Evolutionary conservation across 352 stramenopile species (phyloP), one percentile per base, ranked within the genome.

Genomic region (Globisporangium alternatum): DNA sequence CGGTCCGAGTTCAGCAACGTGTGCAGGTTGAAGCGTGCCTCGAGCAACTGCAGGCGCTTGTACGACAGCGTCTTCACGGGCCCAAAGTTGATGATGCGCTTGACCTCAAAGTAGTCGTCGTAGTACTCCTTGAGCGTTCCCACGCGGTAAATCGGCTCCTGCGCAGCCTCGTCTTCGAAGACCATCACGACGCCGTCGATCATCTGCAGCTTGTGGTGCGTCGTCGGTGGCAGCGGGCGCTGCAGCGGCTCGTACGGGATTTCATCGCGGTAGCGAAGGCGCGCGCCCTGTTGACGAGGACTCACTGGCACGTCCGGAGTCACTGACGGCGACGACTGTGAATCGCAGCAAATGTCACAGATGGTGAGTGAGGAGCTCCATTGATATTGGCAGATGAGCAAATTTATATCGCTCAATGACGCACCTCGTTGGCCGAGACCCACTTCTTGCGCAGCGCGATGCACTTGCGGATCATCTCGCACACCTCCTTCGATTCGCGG

Each of bases 11-110:
- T 99, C 13, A 99, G 81, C 35, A 98, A 84, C 49, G 90, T 86
- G 74, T 99, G 97, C 64, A 99, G 88, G 60, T 98, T 98, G 73
- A 98, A 99, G 31, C 90, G 79, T 35, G 89, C 83, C 65, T 97
- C 89, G 13, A 98, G 70, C 41, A 98, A 64, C 69, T 97, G 76
- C 59, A 97, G 71, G 0, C 91, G 76, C 75, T 96, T 96, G 76
- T 85, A 97, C 21, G 81, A 80, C 17, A 93, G 66, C 3, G 86
- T 91, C 72, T 96, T 97, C 25, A 96, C 89, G 0, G 91, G 90
- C 1, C 90, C 90, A 56, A 68, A 89, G 67, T 93, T 95, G 66
- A 95, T 87, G 61, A 94, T 92, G n/a, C 84, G 75, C 64, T 95
- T 91, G 60, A 93, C 59, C 62, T 91, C 83, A 57, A 93, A 91